These are phyloP conservation scores for Fagopyrum esculentum DNA, from an alignment of 148 eudicot species.

Conservation along the genomic window DNA sequence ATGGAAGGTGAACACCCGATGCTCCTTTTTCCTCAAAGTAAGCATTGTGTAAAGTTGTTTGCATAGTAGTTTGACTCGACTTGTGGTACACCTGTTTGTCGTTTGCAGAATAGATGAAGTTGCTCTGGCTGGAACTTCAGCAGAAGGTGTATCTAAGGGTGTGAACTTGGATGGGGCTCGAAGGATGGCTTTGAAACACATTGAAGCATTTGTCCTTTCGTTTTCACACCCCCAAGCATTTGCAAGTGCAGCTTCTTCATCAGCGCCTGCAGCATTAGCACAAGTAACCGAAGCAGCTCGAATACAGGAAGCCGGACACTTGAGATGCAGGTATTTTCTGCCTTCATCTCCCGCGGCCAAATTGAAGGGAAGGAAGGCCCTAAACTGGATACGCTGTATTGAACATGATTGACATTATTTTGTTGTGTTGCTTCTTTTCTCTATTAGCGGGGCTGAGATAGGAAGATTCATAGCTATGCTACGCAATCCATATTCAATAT, in stretches of 20 bases:
- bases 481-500: slow-evolving; percentile 55
- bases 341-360: too few relatives aligned
- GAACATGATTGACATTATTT: neutral
- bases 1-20: slow-evolving; percentile 57
- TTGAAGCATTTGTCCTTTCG: slow-evolving; percentile 67
- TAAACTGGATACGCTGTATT: too few relatives aligned
- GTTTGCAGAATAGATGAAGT: slow-evolving; percentile 78
- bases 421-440: neutral
- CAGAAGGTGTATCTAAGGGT: slow-evolving; percentile 57
- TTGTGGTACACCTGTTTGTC: neutral
- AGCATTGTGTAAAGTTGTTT: neutral
- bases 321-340: slow-evolving; percentile 80
- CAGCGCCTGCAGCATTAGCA: slow-evolving; percentile 62
- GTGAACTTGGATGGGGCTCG: slow-evolving; percentile 65
- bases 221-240: slow-evolving; percentile 69
- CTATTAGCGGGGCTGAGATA: slow-evolving; percentile 75
- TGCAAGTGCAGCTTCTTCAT: slow-evolving; percentile 67
- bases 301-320: slow-evolving; percentile 90
- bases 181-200: slow-evolving; percentile 75
- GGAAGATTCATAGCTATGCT: slow-evolving; percentile 85
- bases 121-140: slow-evolving; percentile 57
- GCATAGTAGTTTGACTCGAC: too few relatives aligned
- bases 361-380: too few relatives aligned
- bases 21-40: neutral
- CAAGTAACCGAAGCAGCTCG: slow-evolving; percentile 80